Evolutionary conservation across 169 alveolate species (phyloP).

Genomic region (Plasmodium gaboni): DNA sequence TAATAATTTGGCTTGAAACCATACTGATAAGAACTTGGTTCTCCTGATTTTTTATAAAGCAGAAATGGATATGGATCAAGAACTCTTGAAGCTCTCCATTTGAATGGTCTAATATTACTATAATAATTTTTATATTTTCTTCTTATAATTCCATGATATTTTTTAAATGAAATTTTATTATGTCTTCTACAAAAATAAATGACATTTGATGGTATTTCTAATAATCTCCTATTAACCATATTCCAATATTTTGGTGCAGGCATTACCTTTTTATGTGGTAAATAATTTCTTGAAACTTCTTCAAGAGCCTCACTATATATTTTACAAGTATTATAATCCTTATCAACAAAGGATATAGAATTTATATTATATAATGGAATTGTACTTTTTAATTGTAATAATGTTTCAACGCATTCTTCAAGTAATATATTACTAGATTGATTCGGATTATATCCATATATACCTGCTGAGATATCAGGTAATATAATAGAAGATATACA

Average conservation of each 20-base stretch:
- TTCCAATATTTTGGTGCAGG: conserved; percentile 77
- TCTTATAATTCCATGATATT: conserved; percentile 77
- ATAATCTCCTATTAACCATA: conserved; percentile 41
- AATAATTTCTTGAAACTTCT: conserved; percentile 67
- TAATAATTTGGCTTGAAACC: conserved; percentile 52
- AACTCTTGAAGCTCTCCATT: conserved; percentile 78
- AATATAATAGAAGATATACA: conserved; percentile 65
- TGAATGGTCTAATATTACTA: conserved; percentile 76
- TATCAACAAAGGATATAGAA: conserved; percentile 60
- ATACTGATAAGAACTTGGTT: conserved; percentile 66
- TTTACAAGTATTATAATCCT: conserved; percentile 67
- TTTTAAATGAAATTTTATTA: conserved; percentile 72
- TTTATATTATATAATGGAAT: conserved; percentile 69
- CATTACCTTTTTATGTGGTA: conserved; percentile 57
- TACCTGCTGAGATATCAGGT: conserved; percentile 72
- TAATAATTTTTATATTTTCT: conserved; percentile 69
- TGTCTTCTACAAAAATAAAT: conserved; percentile 60
- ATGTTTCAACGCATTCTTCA: conserved; percentile 49
- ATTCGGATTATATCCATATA: conserved; percentile 56
- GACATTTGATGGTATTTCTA: conserved; percentile 75
- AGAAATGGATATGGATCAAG: conserved; percentile 76
- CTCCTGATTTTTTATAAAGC: conserved; percentile 55
- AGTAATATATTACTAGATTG: conserved; percentile 39
- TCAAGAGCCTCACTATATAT: conserved; percentile 59
- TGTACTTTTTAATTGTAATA: conserved; percentile 43